Conservation (phyloP, 192 early-diverging fungal genomes). For the Backusella mclennaniae region DNA sequence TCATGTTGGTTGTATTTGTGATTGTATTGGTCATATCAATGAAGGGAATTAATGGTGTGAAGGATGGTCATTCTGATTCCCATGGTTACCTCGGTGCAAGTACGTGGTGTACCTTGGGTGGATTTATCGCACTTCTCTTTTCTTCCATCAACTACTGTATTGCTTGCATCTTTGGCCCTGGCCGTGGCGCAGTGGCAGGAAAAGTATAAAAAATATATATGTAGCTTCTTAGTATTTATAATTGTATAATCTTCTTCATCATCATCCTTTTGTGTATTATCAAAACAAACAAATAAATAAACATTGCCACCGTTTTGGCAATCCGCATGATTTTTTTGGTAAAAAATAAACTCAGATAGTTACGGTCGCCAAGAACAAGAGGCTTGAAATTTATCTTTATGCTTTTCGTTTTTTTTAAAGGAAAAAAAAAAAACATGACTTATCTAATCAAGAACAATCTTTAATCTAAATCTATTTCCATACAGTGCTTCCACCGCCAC, state of each 20-base stretch:
- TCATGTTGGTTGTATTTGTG: constrained; percentile 22
- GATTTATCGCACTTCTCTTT: constrained; percentile 14
- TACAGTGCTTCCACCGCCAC: too few species aligned
- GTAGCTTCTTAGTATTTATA: background rate
- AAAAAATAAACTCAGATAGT: background rate
- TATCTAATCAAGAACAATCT: background rate
- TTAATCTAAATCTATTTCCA: too few species aligned
- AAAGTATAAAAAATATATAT: background rate
- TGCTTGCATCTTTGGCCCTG: constrained; percentile 22
- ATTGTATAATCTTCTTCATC: background rate
- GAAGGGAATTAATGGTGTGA: background rate
- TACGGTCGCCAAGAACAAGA: background rate
- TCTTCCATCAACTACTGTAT: constrained; percentile 26
- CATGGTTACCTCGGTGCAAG: constrained; percentile 14
- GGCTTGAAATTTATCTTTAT: background rate
- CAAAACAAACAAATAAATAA: constrained; percentile 7
- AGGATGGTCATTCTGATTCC: background rate
- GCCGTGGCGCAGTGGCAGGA: background rate
- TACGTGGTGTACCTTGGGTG: constrained; percentile 26
- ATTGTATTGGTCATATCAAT: constrained; percentile 19
- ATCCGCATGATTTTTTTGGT: constrained; percentile 1
- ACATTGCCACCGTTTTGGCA: background rate
- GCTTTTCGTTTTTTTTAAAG: too few species aligned
- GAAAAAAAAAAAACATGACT: background rate
- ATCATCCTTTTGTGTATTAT: background rate